Evolutionary conservation across 352 stramenopile genomes (phyloP), one percentile per base, ranked within the genome.

Genomic region (Phytopythium boreale): DNA sequence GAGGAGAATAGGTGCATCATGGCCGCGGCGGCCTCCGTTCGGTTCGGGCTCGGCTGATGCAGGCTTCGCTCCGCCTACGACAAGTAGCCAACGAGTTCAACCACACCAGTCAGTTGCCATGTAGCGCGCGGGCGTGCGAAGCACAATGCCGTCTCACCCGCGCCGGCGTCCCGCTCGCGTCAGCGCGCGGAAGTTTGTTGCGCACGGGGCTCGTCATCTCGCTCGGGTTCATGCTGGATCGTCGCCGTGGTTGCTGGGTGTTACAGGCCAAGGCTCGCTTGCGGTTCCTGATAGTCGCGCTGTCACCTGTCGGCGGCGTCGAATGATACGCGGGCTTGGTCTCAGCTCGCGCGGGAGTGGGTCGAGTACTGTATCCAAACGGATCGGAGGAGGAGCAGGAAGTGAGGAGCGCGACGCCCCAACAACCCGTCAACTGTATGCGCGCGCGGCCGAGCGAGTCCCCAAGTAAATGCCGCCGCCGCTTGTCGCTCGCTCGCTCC

Each of bases 1-100:
- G 77, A 84, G 17, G 80, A 71, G 46, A 93, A 77, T 19, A 93
- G 56, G 62, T 90, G 76, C 82, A 93, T 88, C 84, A 93, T 93
- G 24, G 84, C 84, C 1, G 82, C 78, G 3, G 84, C 84, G 19
- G 84, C 84, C 63, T 93, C 84, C 0, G 82, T 92, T 52, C 84
- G 79, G 59, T 92, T 93, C 24, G 84, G 84, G 67, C 82, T 92
- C 26, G 84, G 84, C 61, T 92, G 77, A 51, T 83, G 79, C 8
- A 89, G 74, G n/a, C 73, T 69, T 19, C 67, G 76, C 22, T 78
- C 68, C 26, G 62, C 17, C 68, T 72, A 24, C 12, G 12, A 4
- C n/a, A 31, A 49, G 46, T n/a, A 49, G 11, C 22, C 4, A 27
- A 7, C 17, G 14, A 15, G 19, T 11, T 26, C 2, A 31, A 20